Percentiles rank a stretch among this genome's conserved stretches.
phyloP scores from a whole-genome alignment of 2,329 filamentous ascomycete species.

The Alternaria brassicae region DNA sequence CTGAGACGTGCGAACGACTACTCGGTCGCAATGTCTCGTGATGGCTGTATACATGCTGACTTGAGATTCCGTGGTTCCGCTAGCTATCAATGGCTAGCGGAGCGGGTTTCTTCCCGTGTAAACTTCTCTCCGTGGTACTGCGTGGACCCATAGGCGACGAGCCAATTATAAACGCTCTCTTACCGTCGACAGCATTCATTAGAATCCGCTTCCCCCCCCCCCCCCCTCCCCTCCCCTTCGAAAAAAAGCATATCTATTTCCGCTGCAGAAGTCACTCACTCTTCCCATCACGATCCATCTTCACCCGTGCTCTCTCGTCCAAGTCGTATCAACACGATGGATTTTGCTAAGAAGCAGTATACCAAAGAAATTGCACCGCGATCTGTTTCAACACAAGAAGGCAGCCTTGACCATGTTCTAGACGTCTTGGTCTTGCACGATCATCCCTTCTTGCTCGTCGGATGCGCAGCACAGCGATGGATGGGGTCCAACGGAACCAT shows the following conservation, averaged over 20 bases:
- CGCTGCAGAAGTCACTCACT: neutral
- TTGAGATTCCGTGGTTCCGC: too few relatives aligned
- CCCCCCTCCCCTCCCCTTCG: too few relatives aligned
- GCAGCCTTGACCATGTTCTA: neutral
- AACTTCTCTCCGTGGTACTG: neutral
- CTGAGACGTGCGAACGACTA: too few relatives aligned
- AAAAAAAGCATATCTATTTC: neutral
- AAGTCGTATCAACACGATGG: neutral
- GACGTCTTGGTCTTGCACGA: neutral
- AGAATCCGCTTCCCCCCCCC: neutral
- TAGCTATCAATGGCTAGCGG: too few relatives aligned
- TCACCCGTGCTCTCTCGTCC: neutral
- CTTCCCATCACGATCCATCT: neutral
- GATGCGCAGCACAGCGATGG: slow-evolving; percentile 1
- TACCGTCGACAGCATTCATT: neutral
- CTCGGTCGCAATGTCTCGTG: too few relatives aligned
- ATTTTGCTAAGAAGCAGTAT: neutral
- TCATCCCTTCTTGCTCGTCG: neutral
- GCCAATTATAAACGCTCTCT: neutral
- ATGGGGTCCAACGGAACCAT: slow-evolving; percentile 1
- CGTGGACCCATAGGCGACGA: neutral
- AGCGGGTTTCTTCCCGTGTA: neutral
- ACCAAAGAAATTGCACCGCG: neutral
- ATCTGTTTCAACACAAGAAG: neutral
- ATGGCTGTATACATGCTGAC: too few relatives aligned